Base-by-base conservation (phyloP, 2,329 filamentous ascomycete genomes). In the Pseudocercospora cruenta region DNA sequence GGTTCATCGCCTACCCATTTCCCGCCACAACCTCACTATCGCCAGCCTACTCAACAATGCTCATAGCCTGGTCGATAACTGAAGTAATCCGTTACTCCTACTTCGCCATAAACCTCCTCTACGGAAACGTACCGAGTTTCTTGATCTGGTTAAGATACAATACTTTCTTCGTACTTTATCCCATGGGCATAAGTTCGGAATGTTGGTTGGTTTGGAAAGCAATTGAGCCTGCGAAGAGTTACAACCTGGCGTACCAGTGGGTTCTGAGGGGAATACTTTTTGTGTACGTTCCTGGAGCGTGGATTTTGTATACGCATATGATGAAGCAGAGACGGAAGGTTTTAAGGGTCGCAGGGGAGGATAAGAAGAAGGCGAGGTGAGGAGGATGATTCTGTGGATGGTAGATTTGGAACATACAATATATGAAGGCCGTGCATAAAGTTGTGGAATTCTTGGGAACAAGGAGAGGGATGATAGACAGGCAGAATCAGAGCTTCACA, bases 41-140 rank as follows among this genome's bases (percentile, higher is more conserved):
- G 68, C 81, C 85, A 21, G 87, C 85, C 63, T 96, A 94, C 83
- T 84, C 88, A 71, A 86, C 85, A 73, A 93, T 96, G 92, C 85
- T 98, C 65, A 75, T 90, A 63, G 94, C 95, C 33, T 98, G 95
- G 94, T 90, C 88, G 70, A 79, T 92, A 66, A 97, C 95, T 67
- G 95, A 99, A 82, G 91, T 97, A 61, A 90, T 97, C 74, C 90
- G 95, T 62, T 99, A 99, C 85, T 87, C 88, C 57, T 99, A 92
- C 85, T 98, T 98, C 78, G 91, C 91, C 39, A 85, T 93, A 74
- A 88, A 88, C 72, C 86, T 95, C 33, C 81, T 83, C 69, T 72
- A 78, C 62, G 75, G 83, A 72, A 72, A 72, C 0, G 87, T 91
- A 31, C 92, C 93, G 0, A 77, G 74, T 0, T 82, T 85, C 66